Evolutionary conservation across 108 stramenopile species (phyloP).

Genomic region (Nitzschia sp.): DNA sequence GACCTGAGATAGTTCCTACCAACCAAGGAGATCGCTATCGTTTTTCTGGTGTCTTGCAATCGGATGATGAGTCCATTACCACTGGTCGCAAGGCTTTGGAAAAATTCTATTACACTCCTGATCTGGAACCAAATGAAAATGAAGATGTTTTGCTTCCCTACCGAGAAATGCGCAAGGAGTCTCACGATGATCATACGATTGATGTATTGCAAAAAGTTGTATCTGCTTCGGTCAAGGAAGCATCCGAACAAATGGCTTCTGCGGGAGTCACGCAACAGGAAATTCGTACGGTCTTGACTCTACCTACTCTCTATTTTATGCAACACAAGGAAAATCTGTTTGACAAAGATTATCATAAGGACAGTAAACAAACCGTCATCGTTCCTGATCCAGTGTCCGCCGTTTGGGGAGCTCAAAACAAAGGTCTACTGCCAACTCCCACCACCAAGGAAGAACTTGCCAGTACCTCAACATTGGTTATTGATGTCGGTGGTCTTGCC

Average conservation of each 20-base stretch:
- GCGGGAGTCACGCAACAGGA: neutral
- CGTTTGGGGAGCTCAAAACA: constrained; percentile 64
- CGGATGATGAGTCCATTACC: constrained; percentile 1
- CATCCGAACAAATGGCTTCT: constrained; percentile 35
- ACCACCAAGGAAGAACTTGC: constrained; percentile 26
- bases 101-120: constrained; percentile 36
- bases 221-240: constrained; percentile 34
- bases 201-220: constrained; percentile 38
- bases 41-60: constrained; percentile 44
- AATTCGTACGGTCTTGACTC: constrained; percentile 38
- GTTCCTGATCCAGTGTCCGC: constrained; percentile 75
- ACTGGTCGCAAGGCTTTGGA: constrained; percentile 47
- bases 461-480: constrained; percentile 41
- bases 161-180: constrained; percentile 22
- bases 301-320: constrained; percentile 35
- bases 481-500: constrained; percentile 67
- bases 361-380: constrained; percentile 24
- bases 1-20: constrained; percentile 48
- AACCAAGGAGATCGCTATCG: constrained; percentile 63
- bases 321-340: constrained; percentile 27
- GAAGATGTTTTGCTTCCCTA: constrained; percentile 27
- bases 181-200: constrained; percentile 21
- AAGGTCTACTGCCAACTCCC: constrained; percentile 45
- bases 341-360: constrained; percentile 28
- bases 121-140: neutral